Evolutionary conservation across 2,329 filamentous ascomycete genomes (phyloP).

Genomic region (Ophiocordyceps polyrhachis-furcata): DNA sequence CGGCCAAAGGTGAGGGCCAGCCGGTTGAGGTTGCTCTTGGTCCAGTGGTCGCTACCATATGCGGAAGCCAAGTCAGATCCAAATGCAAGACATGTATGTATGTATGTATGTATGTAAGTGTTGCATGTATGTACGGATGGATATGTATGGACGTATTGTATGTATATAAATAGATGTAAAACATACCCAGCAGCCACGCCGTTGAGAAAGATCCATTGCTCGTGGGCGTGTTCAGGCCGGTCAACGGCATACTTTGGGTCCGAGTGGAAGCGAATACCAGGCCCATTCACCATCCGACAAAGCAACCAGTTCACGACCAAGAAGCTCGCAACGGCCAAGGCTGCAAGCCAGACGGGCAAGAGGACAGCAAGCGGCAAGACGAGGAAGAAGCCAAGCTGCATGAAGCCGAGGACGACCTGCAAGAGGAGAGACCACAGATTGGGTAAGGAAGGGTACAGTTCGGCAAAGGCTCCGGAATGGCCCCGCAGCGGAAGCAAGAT

Average conservation of each 20-base stretch:
- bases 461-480: slow-evolving; percentile 36
- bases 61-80: neutral
- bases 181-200: slow-evolving; percentile 46
- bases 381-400: slow-evolving; percentile 43
- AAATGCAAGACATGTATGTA: neutral
- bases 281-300: slow-evolving; percentile 32
- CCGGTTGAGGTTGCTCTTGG: slow-evolving; percentile 52
- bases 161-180: neutral
- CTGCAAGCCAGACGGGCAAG: slow-evolving; percentile 29
- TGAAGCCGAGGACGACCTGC: slow-evolving; percentile 37
- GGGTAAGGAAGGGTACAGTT: slow-evolving; percentile 37
- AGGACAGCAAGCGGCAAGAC: slow-evolving; percentile 31
- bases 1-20: slow-evolving; percentile 55
- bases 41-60: slow-evolving; percentile 38
- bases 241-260: slow-evolving; percentile 31
- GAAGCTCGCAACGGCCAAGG: slow-evolving; percentile 21
- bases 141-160: too few species aligned
- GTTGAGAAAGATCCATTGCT: slow-evolving; percentile 69
- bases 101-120: too few species aligned
- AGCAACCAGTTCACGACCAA: slow-evolving; percentile 30
- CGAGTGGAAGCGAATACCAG: slow-evolving; percentile 27
- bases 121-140: too few species aligned
- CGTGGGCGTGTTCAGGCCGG: slow-evolving; percentile 32
- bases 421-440: slow-evolving; percentile 39
- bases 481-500: slow-evolving; percentile 40